Conservation (phyloP, 352 stramenopile species). For the Aphanomyces stellatus region DNA sequence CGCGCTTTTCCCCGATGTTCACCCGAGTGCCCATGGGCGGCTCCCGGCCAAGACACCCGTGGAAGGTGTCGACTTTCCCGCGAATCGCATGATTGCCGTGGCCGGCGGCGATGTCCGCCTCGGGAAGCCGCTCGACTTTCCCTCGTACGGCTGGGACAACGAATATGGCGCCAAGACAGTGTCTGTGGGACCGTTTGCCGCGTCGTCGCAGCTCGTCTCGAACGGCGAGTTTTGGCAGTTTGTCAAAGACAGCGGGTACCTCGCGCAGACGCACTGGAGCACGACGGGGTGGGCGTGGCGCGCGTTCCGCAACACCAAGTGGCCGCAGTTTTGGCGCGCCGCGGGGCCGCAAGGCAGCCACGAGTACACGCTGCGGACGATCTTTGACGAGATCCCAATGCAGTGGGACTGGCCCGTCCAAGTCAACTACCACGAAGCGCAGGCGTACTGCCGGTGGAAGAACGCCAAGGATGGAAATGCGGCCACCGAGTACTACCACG, state of each 20-base stretch:
- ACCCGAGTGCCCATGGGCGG: slow-evolving; percentile 45
- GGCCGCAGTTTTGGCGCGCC: slow-evolving; percentile 91
- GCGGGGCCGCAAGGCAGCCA: slow-evolving; percentile 88
- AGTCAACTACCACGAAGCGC: slow-evolving; percentile 94
- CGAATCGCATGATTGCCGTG: slow-evolving; percentile 85
- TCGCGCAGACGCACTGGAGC: slow-evolving; percentile 84
- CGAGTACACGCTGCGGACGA: slow-evolving; percentile 89
- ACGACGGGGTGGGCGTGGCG: slow-evolving; percentile 92
- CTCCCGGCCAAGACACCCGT: slow-evolving; percentile 39
- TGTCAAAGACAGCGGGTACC: slow-evolving; percentile 90
- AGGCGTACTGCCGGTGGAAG: slow-evolving; percentile 89
- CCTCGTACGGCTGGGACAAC: slow-evolving; percentile 97
- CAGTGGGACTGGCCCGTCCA: slow-evolving; percentile 94
- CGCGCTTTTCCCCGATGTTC: slow-evolving; percentile 76
- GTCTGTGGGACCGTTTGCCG: slow-evolving; percentile 81
- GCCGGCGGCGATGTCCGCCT: slow-evolving; percentile 54
- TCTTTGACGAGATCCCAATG: slow-evolving; percentile 90
- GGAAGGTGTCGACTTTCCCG: slow-evolving; percentile 78
- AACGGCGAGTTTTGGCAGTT: slow-evolving; percentile 97
- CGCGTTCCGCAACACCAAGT: slow-evolving; percentile 94
- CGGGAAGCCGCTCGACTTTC: slow-evolving; percentile 88
- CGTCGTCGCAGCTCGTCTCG: slow-evolving; percentile 88
- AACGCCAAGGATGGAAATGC: slow-evolving; percentile 47
- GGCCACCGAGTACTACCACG: slow-evolving; percentile 60
- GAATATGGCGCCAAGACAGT: slow-evolving; percentile 91